Percentiles rank a stretch among this genome's conserved stretches.
Conservation (phyloP, 352 stramenopile genomes). For the Pythium plurisporium region DNA sequence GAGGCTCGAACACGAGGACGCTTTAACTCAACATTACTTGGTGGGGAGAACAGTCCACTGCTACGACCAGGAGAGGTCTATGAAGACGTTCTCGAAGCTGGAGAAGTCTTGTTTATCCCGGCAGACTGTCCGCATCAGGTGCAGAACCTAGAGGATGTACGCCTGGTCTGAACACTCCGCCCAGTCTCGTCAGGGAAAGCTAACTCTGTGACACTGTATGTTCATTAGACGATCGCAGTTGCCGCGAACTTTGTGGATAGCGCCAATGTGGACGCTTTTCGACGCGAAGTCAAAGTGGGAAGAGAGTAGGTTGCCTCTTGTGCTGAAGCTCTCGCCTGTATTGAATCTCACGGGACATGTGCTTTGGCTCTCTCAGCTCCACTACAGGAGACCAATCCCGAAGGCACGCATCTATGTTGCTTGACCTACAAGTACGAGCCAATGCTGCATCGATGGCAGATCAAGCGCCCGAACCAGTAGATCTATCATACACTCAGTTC, state of each 20-base stretch:
- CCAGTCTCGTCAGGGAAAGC: neutral
- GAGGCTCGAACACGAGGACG: conserved; percentile 6
- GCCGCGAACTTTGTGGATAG: conserved; percentile 12
- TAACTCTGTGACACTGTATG: neutral
- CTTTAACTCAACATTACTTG: conserved; percentile 27
- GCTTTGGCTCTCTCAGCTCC: neutral
- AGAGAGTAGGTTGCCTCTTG: conserved; percentile 3
- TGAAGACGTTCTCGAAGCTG: conserved; percentile 29
- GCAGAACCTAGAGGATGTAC: conserved; percentile 30
- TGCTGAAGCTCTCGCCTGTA: no score
- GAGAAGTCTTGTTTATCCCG: conserved; percentile 36
- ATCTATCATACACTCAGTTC: conserved; percentile 10
- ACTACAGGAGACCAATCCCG: conserved; percentile 2
- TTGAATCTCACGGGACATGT: no score
- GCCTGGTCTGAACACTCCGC: neutral
- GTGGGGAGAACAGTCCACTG: neutral
- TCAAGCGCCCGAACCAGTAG: neutral
- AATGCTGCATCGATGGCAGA: neutral
- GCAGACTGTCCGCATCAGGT: conserved; percentile 35
- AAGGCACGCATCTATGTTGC: neutral
- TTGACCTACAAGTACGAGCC: neutral
- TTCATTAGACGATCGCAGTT: conserved; percentile 31
- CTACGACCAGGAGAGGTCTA: conserved; percentile 24
- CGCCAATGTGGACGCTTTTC: conserved; percentile 2
- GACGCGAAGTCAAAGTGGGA: neutral